Conservation (phyloP, 257 asterid genomes). For the Linaria vulgaris region DNA sequence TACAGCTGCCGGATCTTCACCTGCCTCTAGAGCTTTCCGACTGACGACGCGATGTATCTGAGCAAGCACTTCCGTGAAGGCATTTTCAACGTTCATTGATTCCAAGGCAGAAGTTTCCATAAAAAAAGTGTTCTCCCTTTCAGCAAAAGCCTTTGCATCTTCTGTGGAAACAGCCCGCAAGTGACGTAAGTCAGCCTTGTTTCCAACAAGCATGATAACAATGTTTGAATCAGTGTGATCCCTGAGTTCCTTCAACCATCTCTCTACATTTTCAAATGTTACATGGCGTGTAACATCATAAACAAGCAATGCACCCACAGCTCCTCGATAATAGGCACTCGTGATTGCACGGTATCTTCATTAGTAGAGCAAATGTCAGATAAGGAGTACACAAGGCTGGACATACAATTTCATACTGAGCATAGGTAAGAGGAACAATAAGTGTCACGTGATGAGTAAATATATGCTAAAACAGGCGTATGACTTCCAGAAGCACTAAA, state of each 20-base stretch:
- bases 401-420: too few relatives aligned
- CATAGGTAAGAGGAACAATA: too few relatives aligned
- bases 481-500: too few relatives aligned
- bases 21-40: constrained; percentile 10
- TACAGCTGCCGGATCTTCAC: constrained; percentile 11
- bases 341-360: constrained; percentile 18
- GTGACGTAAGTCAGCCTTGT: constrained; percentile 11
- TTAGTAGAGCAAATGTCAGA: neutral
- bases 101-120: constrained; percentile 14
- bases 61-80: constrained; percentile 11
- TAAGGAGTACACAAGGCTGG: too few relatives aligned
- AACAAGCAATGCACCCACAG: constrained; percentile 10
- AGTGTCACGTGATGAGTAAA: too few relatives aligned
- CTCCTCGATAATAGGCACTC: constrained; percentile 11
- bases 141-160: constrained; percentile 10
- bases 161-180: constrained; percentile 7
- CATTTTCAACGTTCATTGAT: constrained; percentile 10
- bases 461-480: too few relatives aligned
- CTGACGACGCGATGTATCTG: constrained; percentile 10
- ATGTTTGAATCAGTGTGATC: constrained; percentile 10
- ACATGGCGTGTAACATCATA: constrained; percentile 13
- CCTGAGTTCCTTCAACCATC: constrained; percentile 13
- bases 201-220: constrained; percentile 10
- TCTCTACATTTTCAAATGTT: constrained; percentile 14
- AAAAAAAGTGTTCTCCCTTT: constrained; percentile 4